Evolutionary conservation across 306 rosid species (phyloP).

Genomic region (Cicer bijugum): DNA sequence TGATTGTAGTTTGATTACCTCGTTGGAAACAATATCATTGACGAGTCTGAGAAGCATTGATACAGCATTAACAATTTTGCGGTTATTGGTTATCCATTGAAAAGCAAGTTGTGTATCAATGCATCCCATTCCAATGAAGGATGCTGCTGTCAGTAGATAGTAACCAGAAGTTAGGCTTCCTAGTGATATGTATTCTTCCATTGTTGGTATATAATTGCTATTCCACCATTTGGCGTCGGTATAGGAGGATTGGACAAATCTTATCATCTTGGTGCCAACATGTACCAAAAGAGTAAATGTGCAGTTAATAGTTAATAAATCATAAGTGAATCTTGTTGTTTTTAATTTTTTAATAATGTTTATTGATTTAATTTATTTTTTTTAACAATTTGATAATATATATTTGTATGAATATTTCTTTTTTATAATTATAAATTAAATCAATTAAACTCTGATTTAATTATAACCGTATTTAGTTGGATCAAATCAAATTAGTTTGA

Average conservation of each 20-base stretch:
- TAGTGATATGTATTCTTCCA: slow-evolving; percentile 17
- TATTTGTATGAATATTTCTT: too few species aligned
- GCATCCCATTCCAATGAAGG: slow-evolving; percentile 23
- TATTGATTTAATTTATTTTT: too few species aligned
- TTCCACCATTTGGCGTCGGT: slow-evolving; percentile 25
- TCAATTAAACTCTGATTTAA: too few species aligned
- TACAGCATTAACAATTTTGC: slow-evolving; percentile 8
- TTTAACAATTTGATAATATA: too few species aligned
- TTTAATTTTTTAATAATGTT: too few species aligned
- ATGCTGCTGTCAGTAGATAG: not conserved
- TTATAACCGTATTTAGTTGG: too few species aligned
- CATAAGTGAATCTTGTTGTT: too few species aligned
- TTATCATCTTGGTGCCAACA: not conserved
- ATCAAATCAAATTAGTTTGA: too few species aligned
- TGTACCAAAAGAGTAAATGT: too few species aligned
- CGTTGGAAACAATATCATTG: slow-evolving; percentile 10
- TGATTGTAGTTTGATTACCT: not conserved
- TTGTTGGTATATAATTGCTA: not conserved
- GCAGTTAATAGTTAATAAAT: too few species aligned
- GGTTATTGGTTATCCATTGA: slow-evolving; percentile 12
- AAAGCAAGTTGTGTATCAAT: slow-evolving; percentile 4
- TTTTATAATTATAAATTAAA: too few species aligned
- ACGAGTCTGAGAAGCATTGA: not conserved
- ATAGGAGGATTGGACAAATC: not conserved
- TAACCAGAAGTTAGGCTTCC: not conserved